These are phyloP conservation scores for Dactylellina haptotyla DNA, from an alignment of 2,329 filamentous ascomycete genomes.

Conservation along the genomic window DNA sequence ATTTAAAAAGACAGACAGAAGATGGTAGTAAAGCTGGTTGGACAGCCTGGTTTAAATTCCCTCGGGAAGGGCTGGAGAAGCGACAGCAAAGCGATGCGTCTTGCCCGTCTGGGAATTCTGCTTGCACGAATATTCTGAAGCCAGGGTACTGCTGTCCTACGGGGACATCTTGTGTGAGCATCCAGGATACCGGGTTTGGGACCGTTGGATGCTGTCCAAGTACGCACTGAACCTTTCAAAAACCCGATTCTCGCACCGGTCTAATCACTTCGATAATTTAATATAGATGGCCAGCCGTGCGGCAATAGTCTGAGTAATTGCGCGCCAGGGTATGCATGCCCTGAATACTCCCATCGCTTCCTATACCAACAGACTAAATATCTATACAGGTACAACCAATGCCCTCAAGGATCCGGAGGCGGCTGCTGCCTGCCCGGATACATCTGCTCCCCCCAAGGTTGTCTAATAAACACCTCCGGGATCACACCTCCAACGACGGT, in stretches of 20 bases:
- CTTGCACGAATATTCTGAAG: slow-evolving; percentile 72
- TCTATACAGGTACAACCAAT: slow-evolving; percentile 27
- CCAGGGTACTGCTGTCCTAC: slow-evolving; percentile 77
- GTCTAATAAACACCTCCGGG: slow-evolving; percentile 25
- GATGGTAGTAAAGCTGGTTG: not conserved
- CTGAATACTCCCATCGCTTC: not conserved
- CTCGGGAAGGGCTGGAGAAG: slow-evolving; percentile 57
- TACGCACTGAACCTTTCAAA: not conserved
- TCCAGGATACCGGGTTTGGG: slow-evolving; percentile 72
- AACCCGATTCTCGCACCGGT: not conserved
- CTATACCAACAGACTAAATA: not conserved
- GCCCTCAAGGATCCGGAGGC: slow-evolving; percentile 35
- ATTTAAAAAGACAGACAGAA: not conserved
- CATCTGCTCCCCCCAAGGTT: slow-evolving; percentile 46
- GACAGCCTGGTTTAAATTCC: slow-evolving; percentile 22
- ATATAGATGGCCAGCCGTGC: slow-evolving; percentile 33
- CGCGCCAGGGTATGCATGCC: slow-evolving; percentile 30
- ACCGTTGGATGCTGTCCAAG: slow-evolving; percentile 78
- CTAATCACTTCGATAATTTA: not conserved
- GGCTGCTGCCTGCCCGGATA: slow-evolving; percentile 51
- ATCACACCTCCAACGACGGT: slow-evolving; percentile 9
- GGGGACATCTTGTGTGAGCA: slow-evolving; percentile 73
- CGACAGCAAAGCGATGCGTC: slow-evolving; percentile 67
- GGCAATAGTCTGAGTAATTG: slow-evolving; percentile 30
- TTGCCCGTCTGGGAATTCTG: slow-evolving; percentile 74